These are phyloP conservation scores for Xylariales sp. DNA, from an alignment of 2,329 filamentous ascomycete genomes.

Conservation along the genomic window DNA sequence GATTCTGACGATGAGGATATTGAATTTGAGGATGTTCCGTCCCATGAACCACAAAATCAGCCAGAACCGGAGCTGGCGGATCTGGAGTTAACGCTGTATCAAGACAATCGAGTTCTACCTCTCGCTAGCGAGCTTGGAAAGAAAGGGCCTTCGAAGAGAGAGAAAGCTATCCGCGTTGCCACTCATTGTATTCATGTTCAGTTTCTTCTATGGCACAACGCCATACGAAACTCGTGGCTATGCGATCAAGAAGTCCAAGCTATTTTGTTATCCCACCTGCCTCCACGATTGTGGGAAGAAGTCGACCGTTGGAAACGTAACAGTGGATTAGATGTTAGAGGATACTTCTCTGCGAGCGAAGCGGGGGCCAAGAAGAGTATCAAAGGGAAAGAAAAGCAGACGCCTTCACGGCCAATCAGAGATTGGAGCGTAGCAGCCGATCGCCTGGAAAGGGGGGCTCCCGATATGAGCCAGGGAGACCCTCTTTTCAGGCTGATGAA, in stretches of 20 bases:
- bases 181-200: slow-evolving; percentile 93
- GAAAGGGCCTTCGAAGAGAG: slow-evolving; percentile 87
- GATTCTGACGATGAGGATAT: slow-evolving; percentile 62
- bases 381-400: slow-evolving; percentile 48
- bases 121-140: slow-evolving; percentile 74
- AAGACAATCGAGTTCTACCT: slow-evolving; percentile 69
- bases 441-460: slow-evolving; percentile 73
- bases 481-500: slow-evolving; percentile 82
- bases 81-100: slow-evolving; percentile 77
- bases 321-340: slow-evolving; percentile 68
- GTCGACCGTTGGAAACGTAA: slow-evolving; percentile 77
- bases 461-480: slow-evolving; percentile 85
- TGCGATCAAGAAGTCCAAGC: slow-evolving; percentile 81
- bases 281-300: slow-evolving; percentile 75
- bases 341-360: slow-evolving; percentile 48
- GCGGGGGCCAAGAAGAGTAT: slow-evolving; percentile 55
- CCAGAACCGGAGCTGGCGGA: slow-evolving; percentile 69
- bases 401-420: slow-evolving; percentile 55
- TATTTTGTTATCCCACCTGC: slow-evolving; percentile 78
- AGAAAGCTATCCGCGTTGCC: slow-evolving; percentile 79
- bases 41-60: slow-evolving; percentile 55
- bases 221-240: slow-evolving; percentile 84
- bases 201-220: slow-evolving; percentile 88
- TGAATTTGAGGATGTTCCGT: slow-evolving; percentile 69
- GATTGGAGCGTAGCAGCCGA: slow-evolving; percentile 81